A percentile compares a stretch with the other conserved stretches of the same genome.
phyloP scores from a whole-genome alignment of 345 rosid species.

The Cardamine resedifolia region DNA sequence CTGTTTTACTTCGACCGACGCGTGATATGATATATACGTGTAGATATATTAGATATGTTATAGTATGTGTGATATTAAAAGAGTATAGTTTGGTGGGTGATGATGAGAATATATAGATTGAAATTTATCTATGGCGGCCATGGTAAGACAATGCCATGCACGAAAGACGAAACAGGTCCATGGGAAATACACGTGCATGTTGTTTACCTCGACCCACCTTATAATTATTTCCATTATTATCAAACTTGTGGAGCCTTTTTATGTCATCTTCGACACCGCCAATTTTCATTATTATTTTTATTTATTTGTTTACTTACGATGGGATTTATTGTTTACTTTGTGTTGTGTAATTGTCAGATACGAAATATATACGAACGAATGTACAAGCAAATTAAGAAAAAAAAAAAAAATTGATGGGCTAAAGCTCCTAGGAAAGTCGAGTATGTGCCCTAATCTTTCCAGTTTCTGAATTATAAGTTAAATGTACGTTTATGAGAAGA shows the following conservation, averaged over 20 bases:
- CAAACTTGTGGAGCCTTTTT: conserved; percentile 27
- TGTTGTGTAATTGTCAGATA: neutral
- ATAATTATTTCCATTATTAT: conserved; percentile 29
- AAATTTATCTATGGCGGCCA: conserved; percentile 24
- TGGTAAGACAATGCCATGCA: conserved; percentile 36
- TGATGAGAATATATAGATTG: conserved; percentile 21
- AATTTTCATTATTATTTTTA: conserved; percentile 5
- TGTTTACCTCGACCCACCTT: conserved; percentile 37
- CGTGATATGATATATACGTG: conserved; percentile 1
- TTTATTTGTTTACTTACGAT: neutral
- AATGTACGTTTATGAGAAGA: neutral
- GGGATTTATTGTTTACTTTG: neutral
- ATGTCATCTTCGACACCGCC: conserved; percentile 33
- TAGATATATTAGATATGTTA: neutral
- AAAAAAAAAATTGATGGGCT: neutral
- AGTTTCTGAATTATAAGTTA: too few relatives aligned
- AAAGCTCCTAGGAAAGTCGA: neutral
- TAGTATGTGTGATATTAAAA: neutral
- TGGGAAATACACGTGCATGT: conserved; percentile 40
- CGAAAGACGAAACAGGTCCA: conserved; percentile 40
- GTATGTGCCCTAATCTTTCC: too few relatives aligned
- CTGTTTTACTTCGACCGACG: conserved; percentile 16
- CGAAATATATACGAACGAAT: neutral
- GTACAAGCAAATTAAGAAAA: neutral
- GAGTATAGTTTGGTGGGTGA: conserved; percentile 31